Evolutionary conservation across 768 basidiomycete genomes (phyloP).

Genomic region (Russula foetens): DNA sequence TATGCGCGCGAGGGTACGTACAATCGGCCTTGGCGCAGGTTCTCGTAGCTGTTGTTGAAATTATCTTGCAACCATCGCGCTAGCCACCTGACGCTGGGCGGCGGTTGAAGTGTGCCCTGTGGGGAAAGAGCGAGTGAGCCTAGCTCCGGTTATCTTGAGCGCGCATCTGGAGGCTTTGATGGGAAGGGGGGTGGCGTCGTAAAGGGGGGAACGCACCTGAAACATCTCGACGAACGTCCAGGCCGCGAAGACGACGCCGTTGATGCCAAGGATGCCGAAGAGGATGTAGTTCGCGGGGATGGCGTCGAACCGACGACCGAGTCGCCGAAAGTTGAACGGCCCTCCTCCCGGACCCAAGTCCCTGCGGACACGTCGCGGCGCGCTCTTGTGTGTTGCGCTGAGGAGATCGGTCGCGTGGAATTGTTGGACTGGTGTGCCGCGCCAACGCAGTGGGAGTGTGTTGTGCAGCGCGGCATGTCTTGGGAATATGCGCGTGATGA

Average conservation of each 20-base stretch:
- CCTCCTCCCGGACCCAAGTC: slow-evolving; percentile 8
- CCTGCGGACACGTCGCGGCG: background rate
- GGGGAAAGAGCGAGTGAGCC: too few relatives aligned
- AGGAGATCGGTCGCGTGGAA: slow-evolving; percentile 16
- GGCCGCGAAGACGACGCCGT: slow-evolving; percentile 50
- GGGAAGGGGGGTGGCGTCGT: too few relatives aligned
- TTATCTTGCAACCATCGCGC: slow-evolving; percentile 49
- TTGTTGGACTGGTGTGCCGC: slow-evolving; percentile 5
- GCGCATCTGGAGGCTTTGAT: too few relatives aligned
- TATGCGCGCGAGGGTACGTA: slow-evolving; percentile 28
- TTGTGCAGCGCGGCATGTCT: background rate
- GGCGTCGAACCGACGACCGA: slow-evolving; percentile 35
- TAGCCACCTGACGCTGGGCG: slow-evolving; percentile 30
- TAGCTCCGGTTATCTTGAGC: too few relatives aligned
- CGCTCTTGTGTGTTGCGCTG: slow-evolving; percentile 21
- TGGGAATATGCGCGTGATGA: background rate
- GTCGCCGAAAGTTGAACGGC: slow-evolving; percentile 20
- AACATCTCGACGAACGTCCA: slow-evolving; percentile 37
- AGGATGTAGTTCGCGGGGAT: slow-evolving; percentile 49
- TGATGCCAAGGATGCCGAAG: slow-evolving; percentile 56
- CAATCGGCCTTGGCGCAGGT: slow-evolving; percentile 58
- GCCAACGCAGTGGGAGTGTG: background rate
- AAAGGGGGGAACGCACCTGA: slow-evolving; percentile 20
- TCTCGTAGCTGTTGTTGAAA: slow-evolving; percentile 54
- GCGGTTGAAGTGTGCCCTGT: slow-evolving; percentile 6